A percentile compares a stretch with the other conserved stretches of the same genome.
Conservation (phyloP, 1,139 yeast species). For the Arxiozyma bovina region DNA sequence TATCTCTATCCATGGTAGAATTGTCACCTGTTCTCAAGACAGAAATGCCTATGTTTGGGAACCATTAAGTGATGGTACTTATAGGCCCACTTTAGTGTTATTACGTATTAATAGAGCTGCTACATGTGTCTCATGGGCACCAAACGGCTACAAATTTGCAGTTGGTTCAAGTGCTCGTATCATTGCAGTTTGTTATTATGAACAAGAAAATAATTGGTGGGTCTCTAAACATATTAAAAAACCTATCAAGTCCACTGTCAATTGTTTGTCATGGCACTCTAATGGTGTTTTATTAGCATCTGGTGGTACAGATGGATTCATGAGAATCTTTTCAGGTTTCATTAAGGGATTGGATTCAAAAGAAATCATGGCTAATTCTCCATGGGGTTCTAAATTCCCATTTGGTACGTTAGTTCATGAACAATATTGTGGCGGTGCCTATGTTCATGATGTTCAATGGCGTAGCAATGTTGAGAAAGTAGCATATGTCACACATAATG, state of each 20-base stretch:
- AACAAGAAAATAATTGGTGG: conserved; percentile 98
- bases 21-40: conserved; percentile 96
- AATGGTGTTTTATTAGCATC: conserved; percentile 81
- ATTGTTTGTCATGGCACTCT: conserved; percentile 89
- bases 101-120: conserved; percentile 92
- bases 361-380: conserved; percentile 57
- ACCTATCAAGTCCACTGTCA: conserved; percentile 80
- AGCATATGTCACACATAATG: conserved; percentile 75
- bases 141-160: conserved; percentile 86
- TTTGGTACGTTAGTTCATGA: conserved; percentile 92
- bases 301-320: conserved; percentile 94
- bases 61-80: conserved; percentile 49
- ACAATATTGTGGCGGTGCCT: conserved; percentile 64
- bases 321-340: conserved; percentile 87
- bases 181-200: conserved; percentile 93
- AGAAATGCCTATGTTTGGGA: conserved; percentile 98
- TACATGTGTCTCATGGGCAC: conserved; percentile 89
- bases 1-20: conserved; percentile 78
- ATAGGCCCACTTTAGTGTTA: conserved; percentile 86
- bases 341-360: conserved; percentile 82
- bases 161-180: conserved; percentile 94
- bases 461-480: conserved; percentile 70
- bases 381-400: conserved; percentile 94
- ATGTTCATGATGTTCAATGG: conserved; percentile 90
- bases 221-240: conserved; percentile 93